A percentile compares a stretch with the other conserved stretches of the same genome.
Conservation (phyloP, 495 filamentous ascomycete species). For the Trichocladium antarcticum region DNA sequence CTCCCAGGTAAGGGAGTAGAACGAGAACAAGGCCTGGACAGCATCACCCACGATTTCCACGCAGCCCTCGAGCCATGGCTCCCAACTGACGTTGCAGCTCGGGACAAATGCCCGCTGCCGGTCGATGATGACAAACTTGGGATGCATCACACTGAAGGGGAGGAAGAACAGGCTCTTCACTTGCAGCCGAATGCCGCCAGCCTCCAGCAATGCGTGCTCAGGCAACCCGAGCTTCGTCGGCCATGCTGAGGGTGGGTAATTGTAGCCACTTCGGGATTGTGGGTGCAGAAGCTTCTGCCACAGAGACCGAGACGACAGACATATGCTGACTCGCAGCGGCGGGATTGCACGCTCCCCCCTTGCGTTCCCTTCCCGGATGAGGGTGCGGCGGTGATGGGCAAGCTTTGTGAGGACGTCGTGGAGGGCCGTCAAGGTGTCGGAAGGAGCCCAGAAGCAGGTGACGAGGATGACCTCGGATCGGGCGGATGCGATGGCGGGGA, state of each 20-base stretch:
- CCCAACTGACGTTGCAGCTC: conserved; percentile 68
- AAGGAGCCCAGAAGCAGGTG: conserved; percentile 67
- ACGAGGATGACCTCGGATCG: conserved; percentile 55
- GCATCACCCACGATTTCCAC: conserved; percentile 47
- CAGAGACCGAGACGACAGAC: conserved; percentile 55
- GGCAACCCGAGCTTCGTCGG: conserved; percentile 48
- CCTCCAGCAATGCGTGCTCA: conserved; percentile 34
- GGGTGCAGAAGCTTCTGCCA: conserved; percentile 62
- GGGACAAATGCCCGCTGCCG: conserved; percentile 48
- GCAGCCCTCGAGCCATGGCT: conserved; percentile 63
- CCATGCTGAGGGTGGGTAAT: conserved; percentile 49
- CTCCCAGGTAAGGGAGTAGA: conserved; percentile 51
- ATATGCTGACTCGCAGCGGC: conserved; percentile 19
- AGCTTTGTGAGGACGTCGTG: conserved; percentile 39
- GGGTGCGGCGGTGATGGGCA: conserved; percentile 30
- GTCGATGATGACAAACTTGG: conserved; percentile 65
- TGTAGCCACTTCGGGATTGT: conserved; percentile 41
- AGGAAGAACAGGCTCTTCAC: conserved; percentile 62
- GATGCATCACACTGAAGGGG: conserved; percentile 67
- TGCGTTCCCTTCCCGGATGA: conserved; percentile 11
- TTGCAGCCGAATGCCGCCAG: conserved; percentile 45
- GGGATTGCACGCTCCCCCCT: conserved; percentile 2
- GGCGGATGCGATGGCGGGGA: conserved; percentile 47
- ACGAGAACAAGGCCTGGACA: conserved; percentile 43
- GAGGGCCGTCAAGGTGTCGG: conserved; percentile 41